These are phyloP conservation scores for Pyropia haitanensis DNA, from an alignment of 23 red algal species.

Conservation along the genomic window DNA sequence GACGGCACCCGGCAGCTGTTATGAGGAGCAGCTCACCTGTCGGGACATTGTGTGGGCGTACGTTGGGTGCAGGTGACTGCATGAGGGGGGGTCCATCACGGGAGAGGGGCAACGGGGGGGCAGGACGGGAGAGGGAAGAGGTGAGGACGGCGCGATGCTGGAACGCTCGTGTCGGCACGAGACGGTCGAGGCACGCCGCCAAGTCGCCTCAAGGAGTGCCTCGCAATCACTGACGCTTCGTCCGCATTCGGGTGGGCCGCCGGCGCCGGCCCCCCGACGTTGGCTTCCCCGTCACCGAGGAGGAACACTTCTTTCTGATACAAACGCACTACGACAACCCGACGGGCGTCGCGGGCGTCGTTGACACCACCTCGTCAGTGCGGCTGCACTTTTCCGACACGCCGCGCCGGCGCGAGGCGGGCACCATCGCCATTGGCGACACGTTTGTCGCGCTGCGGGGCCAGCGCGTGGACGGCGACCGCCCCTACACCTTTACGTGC, in stretches of 20 bases:
- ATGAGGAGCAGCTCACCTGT: not conserved
- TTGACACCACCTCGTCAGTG: conserved; percentile 22
- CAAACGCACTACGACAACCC: conserved; percentile 51
- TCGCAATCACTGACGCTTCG: not conserved
- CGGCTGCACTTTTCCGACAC: conserved; percentile 25
- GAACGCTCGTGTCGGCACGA: too few relatives aligned
- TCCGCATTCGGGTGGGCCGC: not conserved
- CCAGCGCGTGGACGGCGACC: conserved; percentile 5
- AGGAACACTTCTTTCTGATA: conserved; percentile 16
- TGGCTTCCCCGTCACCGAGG: conserved; percentile 17
- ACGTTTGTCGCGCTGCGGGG: conserved; percentile 4
- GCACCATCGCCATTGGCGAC: conserved; percentile 30
- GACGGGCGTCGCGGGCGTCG: not conserved
- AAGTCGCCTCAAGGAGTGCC: too few relatives aligned
- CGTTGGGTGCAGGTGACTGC: conserved; percentile 12
- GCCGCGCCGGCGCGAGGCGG: conserved; percentile 19
- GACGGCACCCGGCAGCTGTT: conserved; percentile 10
- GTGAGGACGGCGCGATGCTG: too few relatives aligned
- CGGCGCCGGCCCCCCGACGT: conserved; percentile 10
- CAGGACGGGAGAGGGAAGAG: too few relatives aligned
- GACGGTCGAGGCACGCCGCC: too few relatives aligned
- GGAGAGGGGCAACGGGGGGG: too few relatives aligned
- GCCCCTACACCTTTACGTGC: conserved; percentile 25
- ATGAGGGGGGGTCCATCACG: conserved; percentile 21
- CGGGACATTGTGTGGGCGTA: conserved; percentile 5